Percentiles rank a stretch among this genome's conserved stretches.
These are phyloP conservation scores for Chlamydomonas reinhardtii DNA, from an alignment of 163 green algal species.

Conservation along the genomic window DNA sequence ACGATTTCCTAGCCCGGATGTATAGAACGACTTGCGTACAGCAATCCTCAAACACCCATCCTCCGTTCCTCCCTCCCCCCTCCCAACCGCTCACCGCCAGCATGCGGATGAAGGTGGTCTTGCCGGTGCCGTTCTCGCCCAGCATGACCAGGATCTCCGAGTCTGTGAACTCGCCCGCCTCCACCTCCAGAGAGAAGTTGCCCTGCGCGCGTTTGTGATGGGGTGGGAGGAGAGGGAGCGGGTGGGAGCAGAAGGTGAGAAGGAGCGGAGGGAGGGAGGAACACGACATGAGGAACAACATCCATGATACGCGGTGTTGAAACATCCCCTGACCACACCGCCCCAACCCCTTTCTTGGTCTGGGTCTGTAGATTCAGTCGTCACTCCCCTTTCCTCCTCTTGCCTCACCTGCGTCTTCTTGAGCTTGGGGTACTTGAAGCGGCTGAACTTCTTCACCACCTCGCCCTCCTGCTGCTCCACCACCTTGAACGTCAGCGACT, in stretches of 20 bases:
- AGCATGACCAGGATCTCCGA: slow-evolving; percentile 98
- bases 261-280: too few relatives aligned
- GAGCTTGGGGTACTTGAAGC: slow-evolving; percentile 96
- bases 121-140: slow-evolving; percentile 98
- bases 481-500: slow-evolving; percentile 95
- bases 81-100: slow-evolving; percentile 79
- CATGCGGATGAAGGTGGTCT: slow-evolving; percentile 99
- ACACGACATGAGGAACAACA: too few relatives aligned
- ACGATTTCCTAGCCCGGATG: too few relatives aligned
- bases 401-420: slow-evolving; percentile 82
- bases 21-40: too few relatives aligned
- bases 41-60: neutral
- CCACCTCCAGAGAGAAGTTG: slow-evolving; percentile 84
- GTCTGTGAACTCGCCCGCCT: slow-evolving; percentile 96
- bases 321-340: too few relatives aligned
- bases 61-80: too few relatives aligned
- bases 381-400: too few relatives aligned
- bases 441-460: slow-evolving; percentile 84
- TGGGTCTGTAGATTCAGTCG: too few relatives aligned
- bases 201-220: slow-evolving; percentile 57
- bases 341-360: too few relatives aligned
- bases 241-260: too few relatives aligned
- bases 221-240: too few relatives aligned
- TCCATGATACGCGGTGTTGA: too few relatives aligned
- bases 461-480: slow-evolving; percentile 72